Conservation (phyloP, 345 rosid species). For the Murraya paniculata region DNA sequence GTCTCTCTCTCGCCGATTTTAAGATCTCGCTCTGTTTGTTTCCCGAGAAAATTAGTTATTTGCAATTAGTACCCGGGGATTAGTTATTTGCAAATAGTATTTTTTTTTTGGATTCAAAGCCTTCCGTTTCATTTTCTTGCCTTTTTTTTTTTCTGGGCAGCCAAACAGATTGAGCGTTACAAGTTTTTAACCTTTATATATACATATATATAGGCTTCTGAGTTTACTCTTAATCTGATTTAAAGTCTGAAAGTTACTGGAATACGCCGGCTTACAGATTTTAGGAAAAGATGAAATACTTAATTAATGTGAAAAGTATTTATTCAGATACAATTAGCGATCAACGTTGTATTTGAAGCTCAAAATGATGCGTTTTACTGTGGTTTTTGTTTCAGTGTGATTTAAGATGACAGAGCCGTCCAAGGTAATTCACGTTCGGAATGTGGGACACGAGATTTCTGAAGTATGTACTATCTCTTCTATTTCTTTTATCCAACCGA, state of each 20-base stretch:
- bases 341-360: neutral
- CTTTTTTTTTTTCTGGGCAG: neutral
- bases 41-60: neutral
- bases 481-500: neutral
- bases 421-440: constrained; percentile 96
- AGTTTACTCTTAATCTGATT: neutral
- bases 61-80: neutral
- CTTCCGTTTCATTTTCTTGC: neutral
- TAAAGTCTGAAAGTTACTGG: neutral
- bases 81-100: no score
- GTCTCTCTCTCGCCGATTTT: neutral
- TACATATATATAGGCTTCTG: neutral
- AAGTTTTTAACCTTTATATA: neutral
- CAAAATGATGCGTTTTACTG: neutral
- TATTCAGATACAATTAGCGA: neutral
- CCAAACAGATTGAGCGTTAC: neutral
- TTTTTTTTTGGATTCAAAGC: neutral
- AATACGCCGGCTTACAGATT: neutral
- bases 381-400: constrained; percentile 18
- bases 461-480: constrained; percentile 51
- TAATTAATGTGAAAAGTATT: neutral
- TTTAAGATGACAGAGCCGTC: constrained; percentile 81
- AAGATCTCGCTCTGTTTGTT: neutral
- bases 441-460: constrained; percentile 94
- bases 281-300: neutral